These are phyloP conservation scores for Astragalus membranaceus DNA, from an alignment of 306 rosid species.

Conservation along the genomic window DNA sequence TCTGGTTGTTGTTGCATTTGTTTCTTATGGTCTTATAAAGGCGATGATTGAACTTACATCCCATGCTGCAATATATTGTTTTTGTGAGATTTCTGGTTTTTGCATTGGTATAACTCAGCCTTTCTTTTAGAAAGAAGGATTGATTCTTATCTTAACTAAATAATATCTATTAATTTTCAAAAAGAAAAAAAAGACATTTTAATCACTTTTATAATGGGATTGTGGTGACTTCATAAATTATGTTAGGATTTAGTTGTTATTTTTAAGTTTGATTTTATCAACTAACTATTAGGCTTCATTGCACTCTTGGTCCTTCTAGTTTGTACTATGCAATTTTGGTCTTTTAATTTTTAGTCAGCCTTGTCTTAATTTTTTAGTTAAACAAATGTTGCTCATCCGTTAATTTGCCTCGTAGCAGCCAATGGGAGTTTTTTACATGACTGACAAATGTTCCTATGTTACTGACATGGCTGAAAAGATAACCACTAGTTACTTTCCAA, in stretches of 20 bases:
- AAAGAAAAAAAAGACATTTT: background rate
- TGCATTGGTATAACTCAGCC: background rate
- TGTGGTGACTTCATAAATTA: no score
- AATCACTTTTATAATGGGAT: background rate
- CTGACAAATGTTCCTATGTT: background rate
- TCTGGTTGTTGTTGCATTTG: slow-evolving; percentile 21
- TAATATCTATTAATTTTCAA: background rate
- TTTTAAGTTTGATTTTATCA: no score
- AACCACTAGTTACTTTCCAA: background rate
- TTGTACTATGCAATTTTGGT: no score
- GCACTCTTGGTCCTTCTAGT: no score
- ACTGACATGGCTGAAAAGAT: background rate
- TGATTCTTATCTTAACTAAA: background rate
- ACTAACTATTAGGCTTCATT: no score
- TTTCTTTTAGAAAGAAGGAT: background rate
- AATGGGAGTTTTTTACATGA: background rate
- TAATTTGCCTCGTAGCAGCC: background rate
- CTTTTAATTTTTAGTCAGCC: no score
- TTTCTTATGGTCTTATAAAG: background rate
- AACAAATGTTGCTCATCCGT: background rate
- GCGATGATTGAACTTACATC: background rate
- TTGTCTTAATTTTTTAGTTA: background rate
- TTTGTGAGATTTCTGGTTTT: background rate
- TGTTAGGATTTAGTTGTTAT: no score
- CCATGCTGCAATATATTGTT: background rate